These are phyloP conservation scores for Lasiodiplodia hormozganensis DNA, from an alignment of 2,329 filamentous ascomycete species.

Conservation along the genomic window DNA sequence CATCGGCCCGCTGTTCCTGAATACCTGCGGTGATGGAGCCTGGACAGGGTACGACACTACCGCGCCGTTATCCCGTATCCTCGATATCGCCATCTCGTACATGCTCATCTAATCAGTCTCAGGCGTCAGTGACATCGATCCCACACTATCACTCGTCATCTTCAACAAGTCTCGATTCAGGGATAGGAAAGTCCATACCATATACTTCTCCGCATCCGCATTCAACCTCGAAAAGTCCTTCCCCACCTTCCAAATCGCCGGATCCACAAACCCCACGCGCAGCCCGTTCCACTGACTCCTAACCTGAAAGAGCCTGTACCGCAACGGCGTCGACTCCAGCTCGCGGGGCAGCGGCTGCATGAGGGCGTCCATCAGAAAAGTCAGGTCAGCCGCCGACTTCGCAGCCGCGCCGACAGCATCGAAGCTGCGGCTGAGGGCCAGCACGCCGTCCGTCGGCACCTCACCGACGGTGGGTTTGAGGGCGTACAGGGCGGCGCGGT, in stretches of 20 bases:
- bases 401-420: slow-evolving; percentile 45
- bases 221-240: slow-evolving; percentile 45
- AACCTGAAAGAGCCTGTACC: slow-evolving; percentile 41
- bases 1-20: slow-evolving; percentile 40
- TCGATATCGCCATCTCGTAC: slow-evolving; percentile 44
- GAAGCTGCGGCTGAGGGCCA: slow-evolving; percentile 44
- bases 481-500: slow-evolving; percentile 47
- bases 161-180: neutral
- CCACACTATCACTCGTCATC: neutral
- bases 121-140: slow-evolving; percentile 21
- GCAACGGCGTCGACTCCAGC: slow-evolving; percentile 37
- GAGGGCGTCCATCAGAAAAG: slow-evolving; percentile 42
- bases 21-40: slow-evolving; percentile 38
- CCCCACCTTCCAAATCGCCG: slow-evolving; percentile 45
- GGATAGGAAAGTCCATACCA: slow-evolving; percentile 36
- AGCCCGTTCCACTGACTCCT: slow-evolving; percentile 42
- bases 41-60: slow-evolving; percentile 46
- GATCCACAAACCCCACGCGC: slow-evolving; percentile 45
- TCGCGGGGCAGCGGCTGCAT: slow-evolving; percentile 39
- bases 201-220: slow-evolving; percentile 45
- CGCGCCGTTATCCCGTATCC: slow-evolving; percentile 46
- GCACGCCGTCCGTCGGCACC: slow-evolving; percentile 46
- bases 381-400: slow-evolving; percentile 46
- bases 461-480: slow-evolving; percentile 47
- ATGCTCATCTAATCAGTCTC: slow-evolving; percentile 40